Evolutionary conservation across 805 yeast genomes (phyloP), one percentile per base, ranked within the genome.

Genomic region (Ogataea naganishii): DNA sequence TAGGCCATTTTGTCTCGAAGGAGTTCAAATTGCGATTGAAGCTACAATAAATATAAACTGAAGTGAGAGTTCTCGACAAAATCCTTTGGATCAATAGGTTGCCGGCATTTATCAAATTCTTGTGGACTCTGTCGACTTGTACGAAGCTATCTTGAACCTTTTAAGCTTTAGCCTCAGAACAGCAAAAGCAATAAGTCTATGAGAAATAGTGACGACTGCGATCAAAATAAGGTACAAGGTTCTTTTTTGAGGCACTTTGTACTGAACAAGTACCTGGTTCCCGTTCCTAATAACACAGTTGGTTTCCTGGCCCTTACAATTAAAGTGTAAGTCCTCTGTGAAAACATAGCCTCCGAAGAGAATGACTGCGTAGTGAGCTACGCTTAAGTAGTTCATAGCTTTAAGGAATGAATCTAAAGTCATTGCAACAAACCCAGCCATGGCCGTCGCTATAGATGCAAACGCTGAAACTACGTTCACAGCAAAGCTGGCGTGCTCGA

Each of bases 381-480:
- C 95, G 30, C 78, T 78, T n/a, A 80, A 42, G 53, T 75, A 85
- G 51, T 83, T 84, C 47, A 81, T 54, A 1, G 76, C 94, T 38
- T 64, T 64, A 46, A 84, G 63, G 27, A 85, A 74, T 2, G 55
- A 57, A 16, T 80, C 80, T 79, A 84, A 72, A n/a, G 76, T 63
- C 43, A 83, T 58, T 0, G 95, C 80, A 75, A 85, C 66, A 8
- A 86, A 60, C 4, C 95, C 96, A 2, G 84, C 81, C 92, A 85
- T 80, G 41, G 80, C 72, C 5, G 80, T 72, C 5, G 89, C 92
- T 29, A 83, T 56, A 3, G 84, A 72, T 30, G 81, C 57, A 18
- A 80, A 49, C 7, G 75, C 66, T 1, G 88, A 70, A 20, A 85
- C 73, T 3, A 81, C 55, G 47, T 80, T 82, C 12, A 82, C 75